These are phyloP conservation scores for Saccharomyces hybrid DNA, from an alignment of 1,139 yeast genomes.

Conservation along the genomic window DNA sequence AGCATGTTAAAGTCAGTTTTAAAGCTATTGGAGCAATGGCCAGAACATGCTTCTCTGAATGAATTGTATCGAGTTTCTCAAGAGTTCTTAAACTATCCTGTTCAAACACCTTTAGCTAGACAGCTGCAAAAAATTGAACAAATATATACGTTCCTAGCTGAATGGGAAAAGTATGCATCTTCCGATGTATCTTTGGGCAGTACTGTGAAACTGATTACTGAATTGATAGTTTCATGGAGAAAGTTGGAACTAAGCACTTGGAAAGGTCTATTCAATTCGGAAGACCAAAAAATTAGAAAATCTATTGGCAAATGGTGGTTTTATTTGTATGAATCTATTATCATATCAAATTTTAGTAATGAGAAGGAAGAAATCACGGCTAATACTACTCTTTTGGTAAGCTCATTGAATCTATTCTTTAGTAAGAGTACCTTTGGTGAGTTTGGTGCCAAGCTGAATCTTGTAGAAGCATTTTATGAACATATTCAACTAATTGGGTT, in stretches of 20 bases:
- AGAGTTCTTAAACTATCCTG: conserved; percentile 59
- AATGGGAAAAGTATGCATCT: conserved; percentile 93
- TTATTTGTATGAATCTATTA: conserved; percentile 68
- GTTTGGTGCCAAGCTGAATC: conserved; percentile 45
- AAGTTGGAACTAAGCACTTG: conserved; percentile 78
- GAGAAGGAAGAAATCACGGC: conserved; percentile 31
- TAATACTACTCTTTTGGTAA: conserved; percentile 39
- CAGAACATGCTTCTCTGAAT: conserved; percentile 85
- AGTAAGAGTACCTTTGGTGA: conserved; percentile 75
- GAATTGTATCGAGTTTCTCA: conserved; percentile 57
- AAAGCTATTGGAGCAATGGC: conserved; percentile 73
- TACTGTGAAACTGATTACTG: conserved; percentile 51
- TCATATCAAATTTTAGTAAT: conserved; percentile 28
- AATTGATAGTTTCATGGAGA: conserved; percentile 83
- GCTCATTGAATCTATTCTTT: conserved; percentile 66
- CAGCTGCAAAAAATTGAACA: conserved; percentile 80
- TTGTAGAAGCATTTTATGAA: conserved; percentile 53
- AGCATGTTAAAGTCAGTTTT: conserved; percentile 41
- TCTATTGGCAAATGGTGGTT: conserved; percentile 84
- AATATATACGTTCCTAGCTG: conserved; percentile 68
- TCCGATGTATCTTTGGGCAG: conserved; percentile 57
- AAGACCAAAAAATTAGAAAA: conserved; percentile 45
- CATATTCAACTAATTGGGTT: conserved; percentile 37
- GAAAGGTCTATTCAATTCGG: conserved; percentile 66
- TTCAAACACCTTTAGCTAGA: conserved; percentile 66